These are phyloP conservation scores for Agroathelia rolfsii DNA, from an alignment of 1,284 basidiomycete genomes.

Conservation along the genomic window DNA sequence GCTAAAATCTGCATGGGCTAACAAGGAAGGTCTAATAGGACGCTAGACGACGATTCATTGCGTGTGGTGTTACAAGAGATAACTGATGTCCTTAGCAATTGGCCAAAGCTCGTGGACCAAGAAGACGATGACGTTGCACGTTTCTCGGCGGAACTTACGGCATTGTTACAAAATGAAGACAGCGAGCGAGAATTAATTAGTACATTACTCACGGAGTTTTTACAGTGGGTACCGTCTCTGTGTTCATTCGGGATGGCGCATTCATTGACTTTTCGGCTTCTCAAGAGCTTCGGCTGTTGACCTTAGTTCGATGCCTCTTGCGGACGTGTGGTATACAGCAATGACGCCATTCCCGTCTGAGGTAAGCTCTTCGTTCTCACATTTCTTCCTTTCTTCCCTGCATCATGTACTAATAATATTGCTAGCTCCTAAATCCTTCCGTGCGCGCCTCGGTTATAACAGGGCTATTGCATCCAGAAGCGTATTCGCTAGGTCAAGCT, in stretches of 20 bases:
- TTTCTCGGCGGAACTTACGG: no score
- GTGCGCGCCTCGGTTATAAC: constrained; percentile 47
- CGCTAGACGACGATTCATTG: no score
- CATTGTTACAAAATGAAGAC: no score
- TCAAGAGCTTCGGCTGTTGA: constrained; percentile 43
- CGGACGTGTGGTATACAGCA: constrained; percentile 67
- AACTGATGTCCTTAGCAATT: no score
- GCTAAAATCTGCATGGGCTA: no score
- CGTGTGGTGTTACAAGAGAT: no score
- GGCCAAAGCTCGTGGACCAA: no score
- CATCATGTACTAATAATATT: constrained; percentile 3
- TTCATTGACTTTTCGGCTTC: constrained; percentile 31
- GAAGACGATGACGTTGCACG: no score
- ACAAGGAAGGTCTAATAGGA: no score
- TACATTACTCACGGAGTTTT: constrained; percentile 43
- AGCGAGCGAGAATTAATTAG: no score
- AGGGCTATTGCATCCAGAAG: constrained; percentile 49
- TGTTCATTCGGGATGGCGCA: neutral
- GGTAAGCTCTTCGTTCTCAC: constrained; percentile 25
- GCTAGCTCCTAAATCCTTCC: constrained; percentile 60
- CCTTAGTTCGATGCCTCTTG: no score
- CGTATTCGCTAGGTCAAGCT: no score
- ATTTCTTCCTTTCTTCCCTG: neutral
- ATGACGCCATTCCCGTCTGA: constrained; percentile 52
- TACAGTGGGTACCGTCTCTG: constrained; percentile 30